Evolutionary conservation across 257 asterid genomes (phyloP).

Genomic region (Gentiana dahurica): DNA sequence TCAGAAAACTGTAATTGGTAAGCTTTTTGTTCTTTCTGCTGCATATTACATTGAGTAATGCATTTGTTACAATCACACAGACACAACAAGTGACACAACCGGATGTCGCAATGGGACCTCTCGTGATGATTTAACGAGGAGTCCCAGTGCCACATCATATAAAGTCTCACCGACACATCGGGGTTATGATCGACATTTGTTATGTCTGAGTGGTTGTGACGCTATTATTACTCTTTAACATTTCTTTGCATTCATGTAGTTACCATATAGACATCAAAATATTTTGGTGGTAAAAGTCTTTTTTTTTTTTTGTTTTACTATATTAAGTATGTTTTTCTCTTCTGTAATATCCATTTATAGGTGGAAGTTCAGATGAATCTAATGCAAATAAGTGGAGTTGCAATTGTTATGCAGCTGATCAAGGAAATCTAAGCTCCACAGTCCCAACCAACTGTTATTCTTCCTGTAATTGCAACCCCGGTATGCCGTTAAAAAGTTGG

Average conservation of each 20-base stretch:
- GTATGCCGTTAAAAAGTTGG: conserved; percentile 24
- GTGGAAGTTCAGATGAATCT: conserved; percentile 23
- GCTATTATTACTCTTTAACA: too few relatives aligned
- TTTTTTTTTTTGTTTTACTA: too few relatives aligned
- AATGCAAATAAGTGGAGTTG: conserved; percentile 61
- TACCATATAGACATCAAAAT: too few relatives aligned
- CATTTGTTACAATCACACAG: neutral
- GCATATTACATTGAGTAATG: neutral
- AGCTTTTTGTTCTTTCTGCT: conserved; percentile 15
- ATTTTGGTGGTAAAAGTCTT: too few relatives aligned
- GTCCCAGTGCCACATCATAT: too few relatives aligned
- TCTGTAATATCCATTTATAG: conserved; percentile 18
- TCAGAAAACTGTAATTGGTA: conserved; percentile 46
- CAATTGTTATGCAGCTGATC: conserved; percentile 46
- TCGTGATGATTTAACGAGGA: too few relatives aligned
- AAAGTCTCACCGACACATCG: neutral
- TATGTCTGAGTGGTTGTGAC: too few relatives aligned
- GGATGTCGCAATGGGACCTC: too few relatives aligned
- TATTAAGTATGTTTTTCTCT: neutral
- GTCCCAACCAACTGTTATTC: conserved; percentile 58
- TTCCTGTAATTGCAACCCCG: conserved; percentile 71
- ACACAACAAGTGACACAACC: too few relatives aligned
- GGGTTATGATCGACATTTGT: neutral
- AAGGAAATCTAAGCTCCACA: conserved; percentile 20
- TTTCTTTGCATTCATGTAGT: too few relatives aligned